Evolutionary conservation across 345 rosid species (phyloP).

Genomic region (Physaria fendleri): DNA sequence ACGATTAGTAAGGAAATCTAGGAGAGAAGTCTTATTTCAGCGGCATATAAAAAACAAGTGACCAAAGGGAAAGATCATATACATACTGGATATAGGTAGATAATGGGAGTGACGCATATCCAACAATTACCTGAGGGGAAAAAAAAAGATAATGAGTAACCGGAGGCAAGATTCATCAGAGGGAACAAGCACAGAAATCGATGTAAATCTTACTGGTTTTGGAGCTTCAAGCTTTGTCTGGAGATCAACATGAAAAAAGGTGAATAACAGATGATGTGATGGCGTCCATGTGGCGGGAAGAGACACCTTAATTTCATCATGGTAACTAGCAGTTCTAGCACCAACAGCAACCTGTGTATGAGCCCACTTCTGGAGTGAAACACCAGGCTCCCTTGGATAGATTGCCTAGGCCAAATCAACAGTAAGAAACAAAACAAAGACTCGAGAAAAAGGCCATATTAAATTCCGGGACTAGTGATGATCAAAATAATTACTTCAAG

Average conservation of each 20-base stretch:
- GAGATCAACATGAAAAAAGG: constrained; percentile 94
- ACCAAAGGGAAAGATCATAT: constrained; percentile 4
- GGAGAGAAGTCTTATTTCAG: constrained; percentile 12
- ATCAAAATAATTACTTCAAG: constrained; percentile 58
- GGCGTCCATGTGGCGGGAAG: constrained; percentile 96
- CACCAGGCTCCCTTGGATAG: constrained; percentile 76
- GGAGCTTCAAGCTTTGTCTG: constrained; percentile 98
- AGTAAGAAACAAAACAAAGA: constrained; percentile 23
- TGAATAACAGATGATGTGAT: constrained; percentile 86
- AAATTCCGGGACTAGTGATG: constrained; percentile 10
- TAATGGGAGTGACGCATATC: constrained; percentile 87
- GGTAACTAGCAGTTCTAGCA: constrained; percentile 78
- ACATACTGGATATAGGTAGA: constrained; percentile 92
- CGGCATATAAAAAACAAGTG: constrained; percentile 1
- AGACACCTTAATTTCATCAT: constrained; percentile 84
- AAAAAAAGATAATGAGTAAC: constrained; percentile 4
- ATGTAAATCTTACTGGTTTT: constrained; percentile 62
- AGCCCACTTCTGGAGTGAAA: constrained; percentile 68
- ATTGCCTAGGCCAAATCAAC: constrained; percentile 58
- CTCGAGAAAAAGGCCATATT: not conserved
- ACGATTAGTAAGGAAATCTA: constrained; percentile 8
- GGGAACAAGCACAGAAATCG: constrained; percentile 15
- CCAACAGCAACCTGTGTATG: constrained; percentile 92
- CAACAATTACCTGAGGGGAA: constrained; percentile 84
- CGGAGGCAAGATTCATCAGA: constrained; percentile 11